These are phyloP conservation scores for Starmerella etchellsii DNA, from an alignment of 805 yeast genomes.

Conservation along the genomic window DNA sequence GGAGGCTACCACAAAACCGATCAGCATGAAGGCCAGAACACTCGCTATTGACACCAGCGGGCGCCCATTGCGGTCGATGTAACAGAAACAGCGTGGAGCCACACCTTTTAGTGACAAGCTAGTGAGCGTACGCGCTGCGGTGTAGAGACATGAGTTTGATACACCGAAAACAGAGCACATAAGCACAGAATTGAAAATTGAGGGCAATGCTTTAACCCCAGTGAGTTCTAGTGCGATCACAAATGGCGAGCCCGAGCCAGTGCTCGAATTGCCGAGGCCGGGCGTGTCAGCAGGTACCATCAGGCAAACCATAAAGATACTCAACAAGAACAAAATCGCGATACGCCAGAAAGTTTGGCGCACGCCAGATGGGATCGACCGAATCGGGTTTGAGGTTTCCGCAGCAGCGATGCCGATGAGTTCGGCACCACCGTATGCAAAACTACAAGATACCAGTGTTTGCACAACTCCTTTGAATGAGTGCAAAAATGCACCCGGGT, in stretches of 20 bases:
- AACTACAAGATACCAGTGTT: slow-evolving; percentile 47
- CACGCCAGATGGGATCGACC: slow-evolving; percentile 57
- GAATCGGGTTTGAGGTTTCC: slow-evolving; percentile 56
- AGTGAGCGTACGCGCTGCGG: slow-evolving; percentile 53
- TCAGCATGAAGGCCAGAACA: slow-evolving; percentile 36
- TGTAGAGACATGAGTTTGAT: slow-evolving; percentile 58
- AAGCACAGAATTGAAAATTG: slow-evolving; percentile 64
- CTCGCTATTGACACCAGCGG: slow-evolving; percentile 52
- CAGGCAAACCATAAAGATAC: slow-evolving; percentile 53
- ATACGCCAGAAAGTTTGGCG: slow-evolving; percentile 59
- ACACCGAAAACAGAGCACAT: slow-evolving; percentile 66
- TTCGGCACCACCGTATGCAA: slow-evolving; percentile 61
- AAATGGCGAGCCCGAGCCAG: slow-evolving; percentile 63
- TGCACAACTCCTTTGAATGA: slow-evolving; percentile 52
- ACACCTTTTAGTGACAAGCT: slow-evolving; percentile 51
- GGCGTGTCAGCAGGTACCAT: slow-evolving; percentile 50
- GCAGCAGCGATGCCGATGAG: slow-evolving; percentile 59
- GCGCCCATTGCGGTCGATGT: slow-evolving; percentile 64
- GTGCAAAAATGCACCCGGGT: slow-evolving; percentile 51
- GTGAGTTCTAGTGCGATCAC: slow-evolving; percentile 68
- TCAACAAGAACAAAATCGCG: slow-evolving; percentile 45
- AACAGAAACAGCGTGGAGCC: slow-evolving; percentile 48
- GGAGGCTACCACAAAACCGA: slow-evolving; percentile 51
- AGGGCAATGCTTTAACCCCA: slow-evolving; percentile 51
- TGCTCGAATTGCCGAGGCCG: slow-evolving; percentile 34